These are phyloP conservation scores for Hypoxylon subgilvum DNA, from an alignment of 495 filamentous ascomycete species.

Conservation along the genomic window DNA sequence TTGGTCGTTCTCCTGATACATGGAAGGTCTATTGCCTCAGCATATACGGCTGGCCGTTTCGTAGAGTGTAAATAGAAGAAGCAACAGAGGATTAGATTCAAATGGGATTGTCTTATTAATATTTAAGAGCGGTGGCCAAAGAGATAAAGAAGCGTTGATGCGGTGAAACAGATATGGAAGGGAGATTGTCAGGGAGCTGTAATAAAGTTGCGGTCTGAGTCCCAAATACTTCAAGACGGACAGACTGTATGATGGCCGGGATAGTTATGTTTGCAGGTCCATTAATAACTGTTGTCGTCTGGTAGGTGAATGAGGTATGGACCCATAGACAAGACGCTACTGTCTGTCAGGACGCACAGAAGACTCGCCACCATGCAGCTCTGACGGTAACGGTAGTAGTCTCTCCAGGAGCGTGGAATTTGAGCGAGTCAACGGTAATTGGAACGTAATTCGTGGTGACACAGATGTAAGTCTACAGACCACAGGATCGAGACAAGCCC, in stretches of 20 bases:
- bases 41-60: not conserved
- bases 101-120: not conserved
- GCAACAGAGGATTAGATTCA: not conserved
- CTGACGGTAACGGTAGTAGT: not conserved
- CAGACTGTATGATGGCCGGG: conserved; percentile 19
- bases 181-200: conserved; percentile 6
- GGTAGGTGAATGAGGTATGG: conserved; percentile 13
- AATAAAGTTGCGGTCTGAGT: conserved; percentile 38
- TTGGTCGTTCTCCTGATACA: conserved; percentile 19
- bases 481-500: not conserved
- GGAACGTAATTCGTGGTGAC: not conserved
- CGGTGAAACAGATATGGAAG: conserved; percentile 19
- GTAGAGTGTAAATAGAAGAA: not conserved
- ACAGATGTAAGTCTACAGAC: not conserved
- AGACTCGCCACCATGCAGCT: conserved; percentile 4
- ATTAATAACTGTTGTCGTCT: conserved; percentile 15
- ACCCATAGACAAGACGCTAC: conserved; percentile 5
- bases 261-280: conserved; percentile 7
- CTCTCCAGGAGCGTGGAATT: conserved; percentile 7
- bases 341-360: not conserved
- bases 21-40: not conserved
- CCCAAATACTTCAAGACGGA: conserved; percentile 25
- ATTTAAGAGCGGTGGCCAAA: not conserved
- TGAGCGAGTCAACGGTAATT: conserved; percentile 3
- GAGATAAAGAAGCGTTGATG: conserved; percentile 13